Base-by-base conservation (phyloP, 2,329 filamentous ascomycete species). In the Thelonectria blattea region DNA sequence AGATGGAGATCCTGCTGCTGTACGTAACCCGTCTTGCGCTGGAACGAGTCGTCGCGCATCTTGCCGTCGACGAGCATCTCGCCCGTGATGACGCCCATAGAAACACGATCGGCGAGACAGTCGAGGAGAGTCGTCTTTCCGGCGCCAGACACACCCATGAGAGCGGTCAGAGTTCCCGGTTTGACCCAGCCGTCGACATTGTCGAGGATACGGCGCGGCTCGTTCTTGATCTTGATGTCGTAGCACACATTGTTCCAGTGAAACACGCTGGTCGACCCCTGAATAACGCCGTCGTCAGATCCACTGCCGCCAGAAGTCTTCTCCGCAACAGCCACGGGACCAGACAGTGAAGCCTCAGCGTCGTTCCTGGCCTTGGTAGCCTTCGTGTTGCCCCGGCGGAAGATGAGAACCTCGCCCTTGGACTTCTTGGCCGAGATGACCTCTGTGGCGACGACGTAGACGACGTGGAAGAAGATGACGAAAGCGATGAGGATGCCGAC, bases 161-260 rank as follows among this genome's bases (percentile, higher is more conserved):
- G 80, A 11, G 88, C 89, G 7, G 89, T 91, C 14, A 91, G 76
- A 15, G 88, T 91, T 52, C 89, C 89, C 1, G 89, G 89, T 73
- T 91, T 90, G 53, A 91, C 88, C 88, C 88, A 91, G 11, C 90
- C 89, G 68, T 91, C 87, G 2, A 92, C 88, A 52, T 90, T 79
- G 62, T 91, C 86, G 22, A 92, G 78, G 68, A 93, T 88, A 10
- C 88, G 83, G 34, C 89, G 81, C 1, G 79, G 75, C 64, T 90
- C 84, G 68, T 90, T 90, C 55, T 76, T 76, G 73, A 92, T 89
- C 69, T 87, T 86, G 72, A 92, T 90, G 61, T 92, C 88, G 69
- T 91, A 92, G 75, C 87, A 90, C 2, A 92, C 86, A 60, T 90
- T 81, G 62, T 85, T 81, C 90, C 89, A 92, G 67, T 89, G 87